Percentiles rank a stretch among this genome's conserved stretches.
These are phyloP conservation scores for Globisporangium heterothallicum DNA, from an alignment of 352 stramenopile species.

Conservation along the genomic window DNA sequence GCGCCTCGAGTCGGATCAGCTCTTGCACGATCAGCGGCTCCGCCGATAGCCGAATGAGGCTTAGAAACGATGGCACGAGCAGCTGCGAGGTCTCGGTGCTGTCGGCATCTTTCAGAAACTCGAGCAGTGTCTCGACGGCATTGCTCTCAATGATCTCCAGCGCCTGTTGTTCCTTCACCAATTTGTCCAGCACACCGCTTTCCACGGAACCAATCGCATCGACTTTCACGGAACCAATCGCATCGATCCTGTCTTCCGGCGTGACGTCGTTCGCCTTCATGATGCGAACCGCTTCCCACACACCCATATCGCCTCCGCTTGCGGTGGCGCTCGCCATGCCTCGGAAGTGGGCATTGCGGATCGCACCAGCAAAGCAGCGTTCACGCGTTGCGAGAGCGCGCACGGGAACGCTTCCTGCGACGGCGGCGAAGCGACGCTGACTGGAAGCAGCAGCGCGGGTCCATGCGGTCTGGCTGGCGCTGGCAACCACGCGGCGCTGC, in stretches of 20 bases:
- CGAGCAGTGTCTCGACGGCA: constrained; percentile 34
- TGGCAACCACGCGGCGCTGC: background rate
- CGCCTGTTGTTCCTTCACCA: constrained; percentile 31
- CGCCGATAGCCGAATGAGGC: constrained; percentile 54
- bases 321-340: constrained; percentile 1
- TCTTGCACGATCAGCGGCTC: constrained; percentile 49
- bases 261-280: constrained; percentile 32
- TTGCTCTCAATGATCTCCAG: constrained; percentile 56
- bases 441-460: background rate
- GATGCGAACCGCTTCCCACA: constrained; percentile 23
- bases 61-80: constrained; percentile 56
- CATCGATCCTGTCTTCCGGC: constrained; percentile 25
- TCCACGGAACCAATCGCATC: constrained; percentile 24
- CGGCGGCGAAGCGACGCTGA: background rate
- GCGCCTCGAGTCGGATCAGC: constrained; percentile 43
- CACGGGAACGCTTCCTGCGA: background rate
- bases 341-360: background rate
- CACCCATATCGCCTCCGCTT: background rate
- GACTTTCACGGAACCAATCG: constrained; percentile 29
- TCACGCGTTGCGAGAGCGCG: background rate
- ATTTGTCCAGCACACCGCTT: constrained; percentile 19
- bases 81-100: constrained; percentile 39
- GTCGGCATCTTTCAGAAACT: constrained; percentile 47
- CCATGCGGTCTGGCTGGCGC: background rate
- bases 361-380: too few species aligned